Base-by-base conservation (phyloP, 2,329 filamentous ascomycete genomes). In the Trematosphaeria pertusa region DNA sequence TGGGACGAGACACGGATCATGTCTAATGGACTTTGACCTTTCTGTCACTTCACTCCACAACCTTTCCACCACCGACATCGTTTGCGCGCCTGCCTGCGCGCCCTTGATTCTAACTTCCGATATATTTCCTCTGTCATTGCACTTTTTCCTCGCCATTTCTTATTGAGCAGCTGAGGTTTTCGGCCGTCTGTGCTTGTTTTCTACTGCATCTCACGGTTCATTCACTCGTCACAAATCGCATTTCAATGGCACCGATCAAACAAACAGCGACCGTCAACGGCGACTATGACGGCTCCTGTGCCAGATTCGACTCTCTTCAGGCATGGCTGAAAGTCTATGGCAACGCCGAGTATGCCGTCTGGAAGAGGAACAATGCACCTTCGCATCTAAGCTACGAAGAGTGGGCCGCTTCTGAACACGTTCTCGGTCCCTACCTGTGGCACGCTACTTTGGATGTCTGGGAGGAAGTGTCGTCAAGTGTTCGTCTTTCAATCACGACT, bases 1-100 rank as follows among this genome's bases (percentile, higher is more conserved):
- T 68, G 63, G 57, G 60, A 66, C 66, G 54, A 67, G 61, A 57
- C 60, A 59, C 65, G 60, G 61, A 65, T 67, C 60, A 58, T 52
- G 51, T 65, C 46, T 62, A 56, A 58, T 50, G 51, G 58, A 66
- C 60, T 67, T 69, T 54, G 60, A 54, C 56, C 54, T 59, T 60
- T 28, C 58, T 59, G 56, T 62, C 60, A 62, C 59, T 62, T 64
- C 60, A 62, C 62, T 60, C 58, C 52, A 59, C 62, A 52, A 50
- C 58, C 48, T 49, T 61, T 58, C 50, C 54, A 54, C 47, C 45
- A 56, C 57, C 39, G 41, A 35, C 52, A 43, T 39, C 46, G 43
- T 51, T 50, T 56, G 64, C 62, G 57, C 60, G 56, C 42, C 51
- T 58, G 43, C 36, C 43, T 51, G 47, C 58, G 47, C 58, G 39